Evolutionary conservation across 1,284 basidiomycete species (phyloP), one percentile per base, ranked within the genome.

Genomic region (Naganishia albida): DNA sequence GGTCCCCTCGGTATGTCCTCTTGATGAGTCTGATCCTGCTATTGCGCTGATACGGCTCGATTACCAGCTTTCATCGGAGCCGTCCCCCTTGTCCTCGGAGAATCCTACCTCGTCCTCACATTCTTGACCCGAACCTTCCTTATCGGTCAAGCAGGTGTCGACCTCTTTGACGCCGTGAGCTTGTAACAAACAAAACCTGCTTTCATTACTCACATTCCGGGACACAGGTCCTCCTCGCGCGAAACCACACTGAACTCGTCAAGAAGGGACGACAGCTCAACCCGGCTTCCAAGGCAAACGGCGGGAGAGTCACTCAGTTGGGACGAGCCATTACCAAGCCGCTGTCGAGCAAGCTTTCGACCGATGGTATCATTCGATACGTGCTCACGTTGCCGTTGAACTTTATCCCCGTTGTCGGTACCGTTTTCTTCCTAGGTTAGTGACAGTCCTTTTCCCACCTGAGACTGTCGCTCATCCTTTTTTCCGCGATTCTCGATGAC

Each of bases 321-420:
- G 80, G 81, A 20, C 76, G 75, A 60, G 64, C 75, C 3, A 63
- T 81, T 30, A 73, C 75, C 30, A 75, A 74, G 64, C 78, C 80
- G 0, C 68, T 81, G 23, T 71, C 70, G 15, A 50, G 59, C 25
- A 72, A 73, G 63, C 72, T 78, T 56, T 75, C 70, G 63, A 73
- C 73, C 0, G 74, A 75, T 53, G 51, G 71, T 55, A 63, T 80
- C 3, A 73, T 80, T 0, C 72, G 80, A 63, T 80, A 80, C 68
- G 53, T 81, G 20, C 68, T 81, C 49, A 79, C 75, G 13, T 69
- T 82, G 3, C 80, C 80, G 18, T 72, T 81, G 68, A 89, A 88
- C 76, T 78, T 85, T 46, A 82, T 90, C 39, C 88, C 88, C 0
- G 81, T 84, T 12, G 80, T 88, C 39, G 87, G 88, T 10, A 88